A percentile compares a stretch with the other conserved stretches of the same genome.
phyloP scores from a whole-genome alignment of 2,329 filamentous ascomycete genomes.

The Fusarium bactridioides region DNA sequence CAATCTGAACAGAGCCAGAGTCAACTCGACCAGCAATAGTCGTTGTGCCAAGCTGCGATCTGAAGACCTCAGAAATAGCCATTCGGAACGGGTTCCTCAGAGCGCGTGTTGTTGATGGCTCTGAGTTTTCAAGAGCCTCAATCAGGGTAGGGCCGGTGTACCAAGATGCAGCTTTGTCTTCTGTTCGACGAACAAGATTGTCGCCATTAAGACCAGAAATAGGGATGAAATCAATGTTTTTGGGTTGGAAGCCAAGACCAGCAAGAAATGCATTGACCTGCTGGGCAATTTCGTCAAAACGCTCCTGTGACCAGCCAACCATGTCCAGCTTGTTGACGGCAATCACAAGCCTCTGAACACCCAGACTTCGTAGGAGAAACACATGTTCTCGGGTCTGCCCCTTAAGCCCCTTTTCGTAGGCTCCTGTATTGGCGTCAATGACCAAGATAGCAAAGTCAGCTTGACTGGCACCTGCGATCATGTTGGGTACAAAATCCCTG shows the following conservation, averaged over 20 bases:
- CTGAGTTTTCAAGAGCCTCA: conserved; percentile 83
- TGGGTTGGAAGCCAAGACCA: conserved; percentile 80
- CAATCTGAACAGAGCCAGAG: conserved; percentile 81
- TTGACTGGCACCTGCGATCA: conserved; percentile 96
- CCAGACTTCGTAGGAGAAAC: conserved; percentile 86
- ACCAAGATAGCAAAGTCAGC: conserved; percentile 96
- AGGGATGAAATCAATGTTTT: conserved; percentile 86
- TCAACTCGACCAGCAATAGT: conserved; percentile 89
- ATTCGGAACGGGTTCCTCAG: conserved; percentile 83
- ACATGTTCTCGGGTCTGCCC: conserved; percentile 96
- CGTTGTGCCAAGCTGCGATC: conserved; percentile 80
- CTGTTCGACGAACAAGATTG: conserved; percentile 74
- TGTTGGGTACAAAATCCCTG: conserved; percentile 95
- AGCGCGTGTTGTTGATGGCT: conserved; percentile 70
- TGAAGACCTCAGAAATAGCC: conserved; percentile 87
- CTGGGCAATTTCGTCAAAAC: conserved; percentile 85
- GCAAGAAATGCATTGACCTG: conserved; percentile 85
- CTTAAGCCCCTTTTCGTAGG: conserved; percentile 91
- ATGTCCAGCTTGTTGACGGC: conserved; percentile 96
- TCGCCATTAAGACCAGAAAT: conserved; percentile 89
- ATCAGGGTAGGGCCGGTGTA: conserved; percentile 82
- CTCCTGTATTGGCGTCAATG: conserved; percentile 87
- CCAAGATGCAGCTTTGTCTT: conserved; percentile 72
- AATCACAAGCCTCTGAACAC: conserved; percentile 86
- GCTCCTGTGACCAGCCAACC: conserved; percentile 80